Conservation (phyloP, 1,139 yeast genomes). For the Martiniozyma asiatica region DNA sequence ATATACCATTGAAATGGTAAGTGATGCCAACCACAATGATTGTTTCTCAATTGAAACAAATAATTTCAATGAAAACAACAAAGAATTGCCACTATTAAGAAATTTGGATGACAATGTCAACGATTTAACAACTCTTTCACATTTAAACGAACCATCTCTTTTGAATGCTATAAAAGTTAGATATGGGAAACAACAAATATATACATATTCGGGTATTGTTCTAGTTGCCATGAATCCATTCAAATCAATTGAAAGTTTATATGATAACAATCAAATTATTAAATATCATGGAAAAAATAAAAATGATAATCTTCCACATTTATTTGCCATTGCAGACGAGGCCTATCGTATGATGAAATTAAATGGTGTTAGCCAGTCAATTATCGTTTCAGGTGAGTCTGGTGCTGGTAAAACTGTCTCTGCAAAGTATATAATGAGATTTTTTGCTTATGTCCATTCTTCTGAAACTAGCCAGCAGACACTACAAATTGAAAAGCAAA, state of each 20-base stretch:
- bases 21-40: slow-evolving; percentile 43
- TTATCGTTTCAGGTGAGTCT: slow-evolving; percentile 94
- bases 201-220: slow-evolving; percentile 94
- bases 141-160: slow-evolving; percentile 92
- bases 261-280: slow-evolving; percentile 80
- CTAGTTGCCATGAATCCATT: slow-evolving; percentile 94
- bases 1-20: slow-evolving; percentile 45
- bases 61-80: slow-evolving; percentile 31
- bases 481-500: slow-evolving; percentile 87
- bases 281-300: slow-evolving; percentile 88
- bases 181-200: slow-evolving; percentile 76
- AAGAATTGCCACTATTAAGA: slow-evolving; percentile 63
- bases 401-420: slow-evolving; percentile 98
- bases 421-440: slow-evolving; percentile 95
- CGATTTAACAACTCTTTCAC: slow-evolving; percentile 83
- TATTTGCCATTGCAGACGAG: slow-evolving; percentile 95
- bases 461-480: slow-evolving; percentile 38
- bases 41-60: slow-evolving; percentile 43
- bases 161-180: slow-evolving; percentile 85
- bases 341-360: slow-evolving; percentile 88
- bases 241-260: slow-evolving; percentile 77
- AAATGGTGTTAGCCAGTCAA: slow-evolving; percentile 77
- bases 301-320: slow-evolving; percentile 91
- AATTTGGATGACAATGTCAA: slow-evolving; percentile 96
- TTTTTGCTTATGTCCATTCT: slow-evolving; percentile 82